These are phyloP conservation scores for Globisporangium middletonii DNA, from an alignment of 352 stramenopile species.

Conservation along the genomic window DNA sequence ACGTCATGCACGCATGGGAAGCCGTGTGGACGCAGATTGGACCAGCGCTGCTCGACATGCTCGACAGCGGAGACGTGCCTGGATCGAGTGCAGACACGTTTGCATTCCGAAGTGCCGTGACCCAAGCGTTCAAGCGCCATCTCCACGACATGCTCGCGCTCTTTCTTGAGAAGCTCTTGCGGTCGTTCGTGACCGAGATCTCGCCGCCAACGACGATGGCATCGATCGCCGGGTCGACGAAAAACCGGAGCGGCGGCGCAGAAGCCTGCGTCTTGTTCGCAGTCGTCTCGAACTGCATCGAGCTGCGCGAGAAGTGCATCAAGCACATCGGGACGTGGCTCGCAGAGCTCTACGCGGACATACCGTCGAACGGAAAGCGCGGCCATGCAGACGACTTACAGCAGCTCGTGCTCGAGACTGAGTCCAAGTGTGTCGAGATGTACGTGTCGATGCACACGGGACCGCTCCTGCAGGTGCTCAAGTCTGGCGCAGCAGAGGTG, in stretches of 20 bases:
- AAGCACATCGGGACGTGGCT: slow-evolving; percentile 42
- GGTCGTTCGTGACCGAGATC: slow-evolving; percentile 35
- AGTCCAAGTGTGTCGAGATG: slow-evolving; percentile 51
- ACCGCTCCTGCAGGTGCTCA: slow-evolving; percentile 42
- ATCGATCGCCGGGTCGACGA: slow-evolving; percentile 16
- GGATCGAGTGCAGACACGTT: neutral
- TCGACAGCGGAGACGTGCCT: slow-evolving; percentile 17
- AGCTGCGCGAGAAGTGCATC: slow-evolving; percentile 55
- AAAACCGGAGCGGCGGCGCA: slow-evolving; percentile 24
- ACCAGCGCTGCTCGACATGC: slow-evolving; percentile 38
- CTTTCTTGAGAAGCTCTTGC: slow-evolving; percentile 43
- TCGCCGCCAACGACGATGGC: slow-evolving; percentile 28
- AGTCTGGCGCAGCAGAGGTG: slow-evolving; percentile 42
- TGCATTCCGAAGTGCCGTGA: slow-evolving; percentile 16
- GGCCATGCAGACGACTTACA: slow-evolving; percentile 19
- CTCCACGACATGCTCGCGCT: slow-evolving; percentile 41
- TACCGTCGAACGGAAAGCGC: slow-evolving; percentile 7
- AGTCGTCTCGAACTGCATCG: slow-evolving; percentile 66
- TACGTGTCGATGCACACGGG: slow-evolving; percentile 52
- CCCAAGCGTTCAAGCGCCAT: slow-evolving; percentile 36
- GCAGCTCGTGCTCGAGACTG: slow-evolving; percentile 37
- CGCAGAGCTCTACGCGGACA: slow-evolving; percentile 23
- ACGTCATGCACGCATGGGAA: slow-evolving; percentile 46
- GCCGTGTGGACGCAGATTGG: slow-evolving; percentile 48
- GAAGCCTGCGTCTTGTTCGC: slow-evolving; percentile 56